Evolutionary conservation across 495 filamentous ascomycete species (phyloP).

Genomic region (Xylaria scruposa): DNA sequence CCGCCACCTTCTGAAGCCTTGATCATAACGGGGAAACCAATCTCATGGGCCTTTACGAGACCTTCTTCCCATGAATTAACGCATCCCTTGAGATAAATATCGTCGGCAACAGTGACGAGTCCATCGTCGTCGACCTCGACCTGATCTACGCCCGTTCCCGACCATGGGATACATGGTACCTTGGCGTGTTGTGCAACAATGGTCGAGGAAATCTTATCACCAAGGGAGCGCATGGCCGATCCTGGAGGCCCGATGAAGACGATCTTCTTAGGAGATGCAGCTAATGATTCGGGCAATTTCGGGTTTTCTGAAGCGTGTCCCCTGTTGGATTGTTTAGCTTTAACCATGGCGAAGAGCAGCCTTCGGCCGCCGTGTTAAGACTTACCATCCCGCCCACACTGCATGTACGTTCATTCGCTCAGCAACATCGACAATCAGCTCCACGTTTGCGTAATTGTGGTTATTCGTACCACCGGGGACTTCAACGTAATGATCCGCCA

Average conservation of each 20-base stretch:
- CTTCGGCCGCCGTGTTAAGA: not conserved
- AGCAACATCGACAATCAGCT: constrained; percentile 98
- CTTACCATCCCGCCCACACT: constrained; percentile 98
- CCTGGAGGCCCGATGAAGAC: constrained; percentile 98
- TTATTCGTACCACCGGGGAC: constrained; percentile 99
- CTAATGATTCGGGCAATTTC: constrained; percentile 91
- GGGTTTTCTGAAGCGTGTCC: constrained; percentile 99
- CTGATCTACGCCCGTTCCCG: constrained; percentile 85
- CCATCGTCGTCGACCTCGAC: constrained; percentile 80
- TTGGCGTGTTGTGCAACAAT: constrained; percentile 98
- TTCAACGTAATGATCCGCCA: constrained; percentile 99
- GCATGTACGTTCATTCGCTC: constrained; percentile 98
- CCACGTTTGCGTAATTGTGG: constrained; percentile 99
- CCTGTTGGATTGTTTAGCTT: constrained; percentile 56
- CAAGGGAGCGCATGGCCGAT: constrained; percentile 97
- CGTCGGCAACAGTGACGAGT: constrained; percentile 89
- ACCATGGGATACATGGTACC: constrained; percentile 99
- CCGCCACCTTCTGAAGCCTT: constrained; percentile 99
- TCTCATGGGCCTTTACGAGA: constrained; percentile 82
- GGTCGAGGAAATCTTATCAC: constrained; percentile 99
- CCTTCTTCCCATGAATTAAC: constrained; percentile 88
- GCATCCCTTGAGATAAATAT: constrained; percentile 90
- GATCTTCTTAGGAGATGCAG: constrained; percentile 95
- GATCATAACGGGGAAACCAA: constrained; percentile 99
- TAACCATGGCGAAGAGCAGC: not conserved